These are phyloP conservation scores for Perkinsela sp. DNA, from an alignment of 208 protist genomes.

Conservation along the genomic window DNA sequence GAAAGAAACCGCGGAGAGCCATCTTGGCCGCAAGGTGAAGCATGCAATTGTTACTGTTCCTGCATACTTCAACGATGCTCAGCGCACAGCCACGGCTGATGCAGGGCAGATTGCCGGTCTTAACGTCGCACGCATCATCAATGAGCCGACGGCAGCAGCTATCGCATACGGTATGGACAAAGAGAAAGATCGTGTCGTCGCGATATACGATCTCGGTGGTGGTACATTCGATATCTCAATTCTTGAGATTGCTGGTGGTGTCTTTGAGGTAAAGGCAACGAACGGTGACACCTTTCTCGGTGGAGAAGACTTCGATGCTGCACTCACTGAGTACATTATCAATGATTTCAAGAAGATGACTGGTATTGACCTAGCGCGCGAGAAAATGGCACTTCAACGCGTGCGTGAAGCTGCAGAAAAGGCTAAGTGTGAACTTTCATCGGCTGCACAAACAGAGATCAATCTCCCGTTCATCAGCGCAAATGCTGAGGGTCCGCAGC, in stretches of 20 bases:
- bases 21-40: constrained; percentile 65
- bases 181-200: constrained; percentile 32
- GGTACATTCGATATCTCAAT: constrained; percentile 97
- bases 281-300: constrained; percentile 95
- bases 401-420: constrained; percentile 85
- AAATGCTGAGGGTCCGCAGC: constrained; percentile 49
- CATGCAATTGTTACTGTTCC: constrained; percentile 92
- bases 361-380: constrained; percentile 67
- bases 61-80: constrained; percentile 97
- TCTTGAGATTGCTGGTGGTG: constrained; percentile 71
- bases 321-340: constrained; percentile 53
- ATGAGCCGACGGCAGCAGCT: constrained; percentile 97
- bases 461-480: constrained; percentile 83
- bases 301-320: constrained; percentile 92
- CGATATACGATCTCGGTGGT: constrained; percentile 61
- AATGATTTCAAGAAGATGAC: constrained; percentile 71
- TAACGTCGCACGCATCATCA: constrained; percentile 97
- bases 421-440: constrained; percentile 87
- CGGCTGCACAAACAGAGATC: constrained; percentile 50
- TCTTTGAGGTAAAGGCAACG: constrained; percentile 88
- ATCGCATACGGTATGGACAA: constrained; percentile 96
- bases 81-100: constrained; percentile 96
- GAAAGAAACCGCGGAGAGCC: constrained; percentile 69
- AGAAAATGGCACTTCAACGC: constrained; percentile 76
- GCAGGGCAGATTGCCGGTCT: constrained; percentile 83